Base-by-base conservation (phyloP, 2,329 filamentous ascomycete species). In the Ceratocystis albifundus region DNA sequence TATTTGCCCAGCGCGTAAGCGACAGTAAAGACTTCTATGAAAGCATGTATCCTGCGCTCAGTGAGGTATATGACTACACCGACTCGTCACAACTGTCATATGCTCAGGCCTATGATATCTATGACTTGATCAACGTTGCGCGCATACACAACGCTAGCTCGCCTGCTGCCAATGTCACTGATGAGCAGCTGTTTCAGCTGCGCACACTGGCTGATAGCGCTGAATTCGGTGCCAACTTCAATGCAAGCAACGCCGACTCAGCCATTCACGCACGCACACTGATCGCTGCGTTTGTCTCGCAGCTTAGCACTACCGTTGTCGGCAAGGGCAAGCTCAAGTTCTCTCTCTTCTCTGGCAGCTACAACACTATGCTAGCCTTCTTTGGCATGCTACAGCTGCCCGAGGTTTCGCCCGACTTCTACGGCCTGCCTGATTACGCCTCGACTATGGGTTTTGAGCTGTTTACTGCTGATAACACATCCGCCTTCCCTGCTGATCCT, bases 371-470 rank as follows among this genome's bases (percentile, higher is more conserved):
- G 69, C 70, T 75, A n/a, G 71, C 74, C 28, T 75, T 75, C 68
- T 75, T 75, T 50, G 74, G 74, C 17, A 65, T 74, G 12, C 67
- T 71, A 0, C 71, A 70, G 30, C 71, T 75, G 44, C 66, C 71
- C 2, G 65, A 71, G 0, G 68, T 72, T 2, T 74, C 72, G 7
- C 65, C 68, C 1, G 66, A 74, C 67, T 75, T 75, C 64, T 68
- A 70, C 61, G 74, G 74, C 15, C 70, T 75, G 25, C 74, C 74
- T 4, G 73, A 74, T 1, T 75, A 75, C 28, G 74, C 74, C 0
- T 72, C 74, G n/a, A 75, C 74, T 62, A 73, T 75, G 72, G 69
- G 71, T 0, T 75, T 75, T 59, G 74, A 75, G 71, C 71, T 75
- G n/a, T 72, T 72, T 66, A 73, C 69, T 48, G 66, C 65, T 10